A percentile compares a stretch with the other conserved stretches of the same genome.
Evolutionary conservation across 768 basidiomycete genomes (phyloP).

Genomic region (Albatrellus ellisii): DNA sequence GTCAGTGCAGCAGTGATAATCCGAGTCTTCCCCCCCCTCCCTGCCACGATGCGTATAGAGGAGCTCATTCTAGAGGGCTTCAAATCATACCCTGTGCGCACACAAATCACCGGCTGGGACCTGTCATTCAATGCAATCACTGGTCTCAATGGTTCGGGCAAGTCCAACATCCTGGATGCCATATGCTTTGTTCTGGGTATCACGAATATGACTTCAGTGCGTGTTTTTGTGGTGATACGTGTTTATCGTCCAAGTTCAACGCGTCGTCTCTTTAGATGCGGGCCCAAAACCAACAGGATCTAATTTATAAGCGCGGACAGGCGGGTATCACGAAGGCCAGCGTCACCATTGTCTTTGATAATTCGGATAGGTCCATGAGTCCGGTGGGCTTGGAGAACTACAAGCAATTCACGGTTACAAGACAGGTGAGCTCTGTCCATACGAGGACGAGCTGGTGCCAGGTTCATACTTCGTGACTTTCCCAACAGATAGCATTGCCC

Average conservation of each 20-base stretch:
- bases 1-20: background rate
- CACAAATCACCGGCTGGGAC: conserved; percentile 95
- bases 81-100: conserved; percentile 95
- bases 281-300: conserved; percentile 88
- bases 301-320: conserved; percentile 98
- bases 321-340: conserved; percentile 95
- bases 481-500: conserved; percentile 75
- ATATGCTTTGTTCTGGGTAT: conserved; percentile 98
- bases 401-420: conserved; percentile 90
- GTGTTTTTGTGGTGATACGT: conserved; percentile 10
- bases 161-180: conserved; percentile 98
- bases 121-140: conserved; percentile 98
- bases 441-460: background rate
- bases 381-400: conserved; percentile 71
- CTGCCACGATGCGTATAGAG: conserved; percentile 11
- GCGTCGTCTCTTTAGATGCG: conserved; percentile 49
- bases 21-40: background rate
- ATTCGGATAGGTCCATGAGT: conserved; percentile 75
- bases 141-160: conserved; percentile 90
- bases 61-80: conserved; percentile 46
- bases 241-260: background rate
- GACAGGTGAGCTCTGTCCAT: conserved; percentile 58
- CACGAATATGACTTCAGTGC: conserved; percentile 88
- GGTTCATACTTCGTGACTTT: background rate
- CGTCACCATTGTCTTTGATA: conserved; percentile 98